A percentile compares a stretch with the other conserved stretches of the same genome.
Evolutionary conservation across 257 asterid genomes (phyloP).

Genomic region (Jaltomata sinuosa): DNA sequence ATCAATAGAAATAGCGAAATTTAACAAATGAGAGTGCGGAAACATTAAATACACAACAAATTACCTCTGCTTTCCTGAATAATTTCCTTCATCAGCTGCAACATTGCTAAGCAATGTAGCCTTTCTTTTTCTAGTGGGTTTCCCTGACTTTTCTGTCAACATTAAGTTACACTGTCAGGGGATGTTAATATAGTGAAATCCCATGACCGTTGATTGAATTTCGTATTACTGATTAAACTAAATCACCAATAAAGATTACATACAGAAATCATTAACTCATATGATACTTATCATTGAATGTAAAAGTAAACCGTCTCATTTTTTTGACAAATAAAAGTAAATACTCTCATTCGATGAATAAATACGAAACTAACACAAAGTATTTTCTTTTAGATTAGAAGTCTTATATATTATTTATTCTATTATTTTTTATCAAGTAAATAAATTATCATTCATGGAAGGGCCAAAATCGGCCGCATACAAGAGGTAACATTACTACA

Average conservation of each 20-base stretch:
- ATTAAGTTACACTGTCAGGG: not conserved
- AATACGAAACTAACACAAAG: not conserved
- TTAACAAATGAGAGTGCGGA: not conserved
- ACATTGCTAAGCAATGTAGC: constrained; percentile 15
- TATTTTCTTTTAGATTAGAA: not conserved
- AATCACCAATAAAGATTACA: not conserved
- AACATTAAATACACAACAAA: constrained; percentile 1
- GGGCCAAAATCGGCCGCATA: not conserved
- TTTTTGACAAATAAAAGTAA: not conserved
- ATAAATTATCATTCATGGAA: not conserved
- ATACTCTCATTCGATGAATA: not conserved
- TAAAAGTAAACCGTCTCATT: not conserved
- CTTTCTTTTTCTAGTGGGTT: constrained; percentile 15
- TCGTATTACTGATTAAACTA: not conserved
- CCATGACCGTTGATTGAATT: not conserved
- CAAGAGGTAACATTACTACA: not conserved
- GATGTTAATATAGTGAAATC: not conserved
- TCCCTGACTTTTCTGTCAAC: constrained; percentile 15
- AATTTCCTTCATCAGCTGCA: constrained; percentile 27
- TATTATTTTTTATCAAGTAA: not conserved
- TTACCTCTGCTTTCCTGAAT: constrained; percentile 77
- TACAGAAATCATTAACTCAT: not conserved
- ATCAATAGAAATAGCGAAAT: not conserved
- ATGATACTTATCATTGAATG: not conserved
- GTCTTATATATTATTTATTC: not conserved